Evolutionary conservation across 257 asterid species (phyloP), one percentile per base, ranked within the genome.

Genomic region (Knoxia roxburghii): DNA sequence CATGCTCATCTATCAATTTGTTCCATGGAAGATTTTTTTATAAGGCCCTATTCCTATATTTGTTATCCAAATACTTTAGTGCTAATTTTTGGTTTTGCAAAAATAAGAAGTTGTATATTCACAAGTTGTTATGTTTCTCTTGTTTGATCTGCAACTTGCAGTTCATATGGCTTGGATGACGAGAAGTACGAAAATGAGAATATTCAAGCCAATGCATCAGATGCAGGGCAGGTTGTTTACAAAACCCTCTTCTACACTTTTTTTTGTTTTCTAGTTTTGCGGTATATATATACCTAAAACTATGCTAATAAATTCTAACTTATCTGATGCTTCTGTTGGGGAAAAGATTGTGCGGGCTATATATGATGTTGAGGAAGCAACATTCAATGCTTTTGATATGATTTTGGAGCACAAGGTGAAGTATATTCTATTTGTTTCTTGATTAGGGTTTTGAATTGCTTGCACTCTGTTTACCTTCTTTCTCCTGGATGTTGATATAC

Each of bases 361-460:
- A 73, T 84, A 87, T 80, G 99, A 94, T 74, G 69, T 90, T 67
- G 99, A 90, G 88, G 99, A 94, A 84, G 96, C 99, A 59, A 94
- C 99, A 17, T 83, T 80, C 72, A 80, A 82, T 50, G 91, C 89
- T 39, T 85, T 90, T 68, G 95, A 84, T 70, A 85, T 94, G 76
- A 88, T 88, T 60, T 73, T 84, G 61, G 73, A 65, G 70, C 90
- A 81, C 77, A 94, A 87, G 95, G 99, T 90, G 75, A 80, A 61
- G 62, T 0, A 48, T 46, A 35, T 33, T 48, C 29, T 1, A 35
- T 26, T 50, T 56, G 33, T 37, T 55, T 40, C 5, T 49, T n/a
- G 61, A 30, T 64, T 43, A 32, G 29, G 41, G 39, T 32, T 54
- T 64, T 30, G 30, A 41, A 30, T 12, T 30, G 14, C 56, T 17